Conservation (phyloP, 2,329 filamentous ascomycete species). For the Phialophora verrucosa region DNA sequence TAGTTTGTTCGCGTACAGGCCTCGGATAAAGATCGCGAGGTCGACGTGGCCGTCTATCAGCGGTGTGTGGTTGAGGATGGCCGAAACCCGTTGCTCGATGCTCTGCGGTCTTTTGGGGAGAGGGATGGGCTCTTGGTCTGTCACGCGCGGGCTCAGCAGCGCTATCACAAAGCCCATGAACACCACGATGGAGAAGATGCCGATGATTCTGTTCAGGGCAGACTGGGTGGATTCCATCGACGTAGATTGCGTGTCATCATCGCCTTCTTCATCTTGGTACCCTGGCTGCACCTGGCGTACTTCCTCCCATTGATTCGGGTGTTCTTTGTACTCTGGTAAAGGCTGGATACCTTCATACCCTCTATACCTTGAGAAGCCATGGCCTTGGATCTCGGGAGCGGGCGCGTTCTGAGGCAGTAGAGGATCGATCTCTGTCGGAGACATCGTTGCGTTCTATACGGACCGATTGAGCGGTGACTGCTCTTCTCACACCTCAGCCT, state of each 20-base stretch:
- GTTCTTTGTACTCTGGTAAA: constrained; percentile 7
- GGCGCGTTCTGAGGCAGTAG: constrained; percentile 38
- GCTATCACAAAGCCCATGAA: constrained; percentile 34
- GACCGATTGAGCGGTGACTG: background rate
- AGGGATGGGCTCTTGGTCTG: constrained; percentile 20
- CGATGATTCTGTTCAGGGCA: constrained; percentile 28
- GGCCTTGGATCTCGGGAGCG: constrained; percentile 39
- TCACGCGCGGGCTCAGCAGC: constrained; percentile 26
- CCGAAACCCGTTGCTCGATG: constrained; percentile 49
- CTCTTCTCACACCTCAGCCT: background rate
- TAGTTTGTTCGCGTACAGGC: constrained; percentile 74
- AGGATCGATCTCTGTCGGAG: constrained; percentile 37
- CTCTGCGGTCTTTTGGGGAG: constrained; percentile 27
- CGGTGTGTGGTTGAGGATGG: constrained; percentile 54
- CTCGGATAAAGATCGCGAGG: constrained; percentile 74
- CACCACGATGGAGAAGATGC: constrained; percentile 36
- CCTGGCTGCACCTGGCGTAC: background rate
- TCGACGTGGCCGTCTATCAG: constrained; percentile 85
- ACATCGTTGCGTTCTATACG: constrained; percentile 14
- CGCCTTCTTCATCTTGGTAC: constrained; percentile 14
- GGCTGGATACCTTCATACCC: constrained; percentile 17
- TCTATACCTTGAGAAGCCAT: constrained; percentile 29
- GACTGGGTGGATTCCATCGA: constrained; percentile 26
- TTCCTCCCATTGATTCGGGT: constrained; percentile 15
- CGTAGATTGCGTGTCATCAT: constrained; percentile 27